Base-by-base conservation (phyloP, 495 filamentous ascomycete species). In the Neurospora pannonica region DNA sequence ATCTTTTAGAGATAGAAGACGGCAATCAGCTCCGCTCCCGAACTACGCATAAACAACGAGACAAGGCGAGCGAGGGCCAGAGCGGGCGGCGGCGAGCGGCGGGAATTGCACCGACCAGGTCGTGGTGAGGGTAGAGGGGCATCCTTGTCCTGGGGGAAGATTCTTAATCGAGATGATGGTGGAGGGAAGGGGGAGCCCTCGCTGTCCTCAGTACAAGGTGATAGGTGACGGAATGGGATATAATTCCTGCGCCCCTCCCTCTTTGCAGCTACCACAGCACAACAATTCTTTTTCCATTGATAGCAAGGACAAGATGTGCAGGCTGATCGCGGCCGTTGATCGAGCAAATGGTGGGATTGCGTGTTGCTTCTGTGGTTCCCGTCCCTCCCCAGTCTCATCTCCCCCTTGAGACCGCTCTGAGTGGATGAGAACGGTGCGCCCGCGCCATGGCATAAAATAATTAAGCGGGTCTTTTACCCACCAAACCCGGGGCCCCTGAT, bases 401-500 rank as follows among this genome's bases (percentile, higher is more conserved):
- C 15, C 43, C 43, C 28, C 54, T 34, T 67, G 28, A 67, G 54
- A 67, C 28, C 54, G 28, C 28, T 28, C 54, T 67, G 54, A 67
- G 28, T 67, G 54, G 54, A 19, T 67, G 54, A 28, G 21, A 67
- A 34, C 15, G 28, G 28, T 67, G 15, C 28, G 54, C 54, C 48
- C 48, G 48, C 2, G 5, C 48, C 48, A 60, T 60, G 15, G 31
- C 54, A 67, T 67, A 67, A 67, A 28, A 67, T 67, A 67, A 67
- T 72, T 31, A 70, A 73, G 72, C 60, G 72, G 72, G 60, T 70
- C 72, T 3, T 28, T 24, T 24, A 24, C 60, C 13, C 31, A 21
- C 21, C 36, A 31, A 34, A 73, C 38, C 73, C 67, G 24, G 38
- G 60, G 9, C 37, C 31, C 67, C 69, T 74, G 69, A 74, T 74